Base-by-base conservation (phyloP, 306 rosid genomes). In the Fagus crenata region DNA sequence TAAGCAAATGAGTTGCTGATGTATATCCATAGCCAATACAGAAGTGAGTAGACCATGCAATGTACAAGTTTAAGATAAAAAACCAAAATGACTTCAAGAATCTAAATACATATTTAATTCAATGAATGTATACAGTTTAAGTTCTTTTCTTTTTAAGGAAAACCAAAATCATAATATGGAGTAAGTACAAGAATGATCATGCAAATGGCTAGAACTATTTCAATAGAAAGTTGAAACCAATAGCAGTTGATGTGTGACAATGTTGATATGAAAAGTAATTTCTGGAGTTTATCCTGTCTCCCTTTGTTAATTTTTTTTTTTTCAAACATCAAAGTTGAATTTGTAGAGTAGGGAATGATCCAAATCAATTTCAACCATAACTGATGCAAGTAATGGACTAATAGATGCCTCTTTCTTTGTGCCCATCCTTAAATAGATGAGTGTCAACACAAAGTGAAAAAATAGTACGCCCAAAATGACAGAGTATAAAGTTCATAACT, bases 401-500 rank as follows among this genome's bases (percentile, higher is more conserved):
- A 64, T 49, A 78, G 58, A 59, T 18, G 72, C 17, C 79, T 61
- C 5, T 9, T 15, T 17, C 32, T 36, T 7, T 67, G 17, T 17
- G 49, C 32, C 31, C 17, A 37, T 65, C 32, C 49, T 65, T 37
- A 39, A 33, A 67, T 13, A 46, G 67, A 67, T 15, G 42, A 51
- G 31, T 6, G n/a, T 42, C 35, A 41, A 2, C 42, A 7, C 18
- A 42, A 46, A 42, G 2, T 71, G 51, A n/a, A 11, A 22, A 51
- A 74, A 12, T 7, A 65, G 54, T 1, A 5, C 2, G 14, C 28
- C 35, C 41, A 17, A 71, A 69, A 39, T 36, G 5, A 15, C 69
- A 63, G 4, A 32, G 43, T 35, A 36, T 67, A 8, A 75, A 39
- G 60, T 72, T 77, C 59, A 78, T 41, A 76, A 74, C 87, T 55